phyloP scores from a whole-genome alignment of 2,329 filamentous ascomycete species.

The Fusarium sp. region DNA sequence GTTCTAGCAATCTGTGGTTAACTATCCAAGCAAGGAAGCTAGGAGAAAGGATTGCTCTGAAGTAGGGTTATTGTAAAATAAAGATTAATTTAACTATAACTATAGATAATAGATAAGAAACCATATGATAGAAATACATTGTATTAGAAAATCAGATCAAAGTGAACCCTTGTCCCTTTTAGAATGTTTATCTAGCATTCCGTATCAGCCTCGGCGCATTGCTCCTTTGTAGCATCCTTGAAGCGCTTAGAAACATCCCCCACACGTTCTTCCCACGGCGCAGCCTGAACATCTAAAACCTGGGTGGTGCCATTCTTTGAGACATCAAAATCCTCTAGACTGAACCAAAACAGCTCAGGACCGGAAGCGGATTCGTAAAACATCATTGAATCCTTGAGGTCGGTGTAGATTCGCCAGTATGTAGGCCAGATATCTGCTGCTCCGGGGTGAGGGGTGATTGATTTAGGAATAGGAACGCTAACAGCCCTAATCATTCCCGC shows the following conservation, averaged over 20 bases:
- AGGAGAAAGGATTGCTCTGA: no score
- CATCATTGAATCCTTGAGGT: not conserved
- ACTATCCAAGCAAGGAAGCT: no score
- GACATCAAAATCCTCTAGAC: not conserved
- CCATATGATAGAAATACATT: no score
- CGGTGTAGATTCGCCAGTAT: not conserved
- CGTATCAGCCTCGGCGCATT: not conserved
- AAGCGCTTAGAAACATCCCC: constrained; percentile 1
- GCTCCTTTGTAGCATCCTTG: not conserved
- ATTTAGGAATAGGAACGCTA: not conserved
- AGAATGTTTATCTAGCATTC: not conserved
- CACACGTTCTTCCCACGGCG: not conserved
- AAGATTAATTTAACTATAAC: no score
- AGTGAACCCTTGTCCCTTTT: no score
- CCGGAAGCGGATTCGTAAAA: constrained; percentile 1
- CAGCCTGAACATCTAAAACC: not conserved
- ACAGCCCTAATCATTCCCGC: constrained; percentile 1
- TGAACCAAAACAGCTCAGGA: not conserved
- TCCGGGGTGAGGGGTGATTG: not conserved
- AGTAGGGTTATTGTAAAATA: no score
- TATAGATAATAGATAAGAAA: no score
- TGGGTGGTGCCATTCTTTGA: not conserved
- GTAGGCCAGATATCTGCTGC: not conserved
- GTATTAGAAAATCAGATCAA: no score
- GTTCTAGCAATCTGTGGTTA: no score